Evolutionary conservation across 495 filamentous ascomycete genomes (phyloP), one percentile per base, ranked within the genome.

Genomic region (Aspergillus ellipticus): DNA sequence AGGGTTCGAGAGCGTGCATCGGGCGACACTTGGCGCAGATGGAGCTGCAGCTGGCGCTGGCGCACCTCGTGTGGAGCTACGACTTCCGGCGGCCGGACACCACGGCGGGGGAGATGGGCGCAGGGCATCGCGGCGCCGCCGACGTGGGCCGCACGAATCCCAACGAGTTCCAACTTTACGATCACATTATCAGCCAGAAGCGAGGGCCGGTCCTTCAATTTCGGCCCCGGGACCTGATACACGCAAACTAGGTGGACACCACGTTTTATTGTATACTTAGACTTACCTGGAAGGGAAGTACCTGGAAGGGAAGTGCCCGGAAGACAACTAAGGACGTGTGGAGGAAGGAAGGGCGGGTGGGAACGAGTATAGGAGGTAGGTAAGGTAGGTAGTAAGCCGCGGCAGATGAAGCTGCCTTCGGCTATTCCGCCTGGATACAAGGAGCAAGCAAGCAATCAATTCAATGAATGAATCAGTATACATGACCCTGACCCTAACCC

Each of bases 11-110:
- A n/a, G 51, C 20, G 21, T 29, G 35, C 17, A 20, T 53, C 9
- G 51, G 51, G 51, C 51, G 20, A 6, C 51, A 31, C 11, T 9
- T 53, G 37, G 51, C 37, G n/a, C 51, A 53, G 41, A 28, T 48
- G 45, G 45, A 48, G 45, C 22, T 48, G 45, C 45, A 48, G 22
- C 28, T 48, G 19, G 45, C 45, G 6, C 45, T 48, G 19, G 22
- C 45, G 45, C 10, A 21, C 45, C 9, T 48, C 15, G 28, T 48
- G 22, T 37, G 28, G 26, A 33, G 31, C n/a, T 31, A 53, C 24
- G 43, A 35, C 52, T 42, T 47, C 19, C 41, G 42, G 21, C 52
- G 42, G 42, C 42, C 52, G 19, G 52, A 54, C 11, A 46, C 19
- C 3, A 22, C 42, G 13, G 52, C 24, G 3, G 42, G 37, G 28